phyloP scores from a whole-genome alignment of 2,329 filamentous ascomycete species.

The Beauveria rudraprayagi region DNA sequence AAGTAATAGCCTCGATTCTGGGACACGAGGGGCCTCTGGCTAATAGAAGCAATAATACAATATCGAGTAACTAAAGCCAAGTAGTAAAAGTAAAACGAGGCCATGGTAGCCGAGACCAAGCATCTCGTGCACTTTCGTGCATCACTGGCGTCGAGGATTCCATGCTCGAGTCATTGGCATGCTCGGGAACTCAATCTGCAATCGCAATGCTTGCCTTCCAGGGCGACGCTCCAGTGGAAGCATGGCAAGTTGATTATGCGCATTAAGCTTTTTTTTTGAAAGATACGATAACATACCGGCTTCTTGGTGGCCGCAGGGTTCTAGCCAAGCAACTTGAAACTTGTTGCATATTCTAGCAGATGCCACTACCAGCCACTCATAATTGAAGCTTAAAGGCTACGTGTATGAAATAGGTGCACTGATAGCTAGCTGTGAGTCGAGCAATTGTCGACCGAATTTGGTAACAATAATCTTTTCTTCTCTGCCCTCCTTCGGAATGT shows the following conservation, averaged over 20 bases:
- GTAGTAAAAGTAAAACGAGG: background rate
- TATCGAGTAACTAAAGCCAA: background rate
- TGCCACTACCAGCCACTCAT: background rate
- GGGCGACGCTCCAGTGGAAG: background rate
- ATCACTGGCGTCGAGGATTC: background rate
- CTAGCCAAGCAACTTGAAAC: background rate
- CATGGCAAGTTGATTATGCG: background rate
- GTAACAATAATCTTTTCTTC: background rate
- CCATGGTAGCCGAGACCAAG: background rate
- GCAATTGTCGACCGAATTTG: background rate
- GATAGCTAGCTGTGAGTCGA: background rate
- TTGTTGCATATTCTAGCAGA: background rate
- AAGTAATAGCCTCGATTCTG: too few relatives aligned
- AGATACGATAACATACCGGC: conserved; percentile 1
- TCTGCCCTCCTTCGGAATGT: background rate
- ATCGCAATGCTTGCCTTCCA: background rate
- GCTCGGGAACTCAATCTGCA: conserved; percentile 1
- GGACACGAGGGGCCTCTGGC: background rate
- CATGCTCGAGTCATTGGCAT: conserved; percentile 1
- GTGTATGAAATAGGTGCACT: too few relatives aligned
- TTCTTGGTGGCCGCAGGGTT: background rate
- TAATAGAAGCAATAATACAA: background rate
- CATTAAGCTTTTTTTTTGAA: background rate
- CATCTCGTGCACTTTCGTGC: background rate
- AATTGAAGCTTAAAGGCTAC: background rate